Evolutionary conservation across 106 monocot genomes (phyloP).

Genomic region (Amphibolis antarctica): DNA sequence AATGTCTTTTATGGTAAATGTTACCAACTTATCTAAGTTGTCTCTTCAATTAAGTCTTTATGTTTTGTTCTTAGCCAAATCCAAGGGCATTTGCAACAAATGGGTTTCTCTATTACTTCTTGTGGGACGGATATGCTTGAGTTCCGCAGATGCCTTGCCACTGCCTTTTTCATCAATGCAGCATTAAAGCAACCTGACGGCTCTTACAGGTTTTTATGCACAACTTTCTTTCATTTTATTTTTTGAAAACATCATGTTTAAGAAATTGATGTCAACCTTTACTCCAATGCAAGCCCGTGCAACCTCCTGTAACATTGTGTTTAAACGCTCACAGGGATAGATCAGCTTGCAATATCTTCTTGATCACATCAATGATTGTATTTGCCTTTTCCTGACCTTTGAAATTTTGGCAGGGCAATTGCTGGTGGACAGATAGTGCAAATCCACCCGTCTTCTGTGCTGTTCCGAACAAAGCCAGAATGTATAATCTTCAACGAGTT

Average conservation of each 20-base stretch:
- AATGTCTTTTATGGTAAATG: too few species aligned
- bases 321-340: too few species aligned
- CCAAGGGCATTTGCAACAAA: slow-evolving; percentile 54
- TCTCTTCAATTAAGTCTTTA: not conserved
- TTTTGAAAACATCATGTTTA: not conserved
- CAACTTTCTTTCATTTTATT: not conserved
- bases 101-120: slow-evolving; percentile 52
- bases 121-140: slow-evolving; percentile 83
- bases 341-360: not conserved
- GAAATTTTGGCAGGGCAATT: slow-evolving; percentile 40
- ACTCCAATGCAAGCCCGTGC: too few species aligned
- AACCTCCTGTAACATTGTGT: too few species aligned
- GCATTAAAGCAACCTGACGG: slow-evolving; percentile 85
- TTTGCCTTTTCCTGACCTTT: not conserved
- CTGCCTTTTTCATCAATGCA: slow-evolving; percentile 87
- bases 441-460: slow-evolving; percentile 86
- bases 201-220: slow-evolving; percentile 52
- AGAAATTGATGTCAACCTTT: not conserved
- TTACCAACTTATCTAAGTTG: not conserved
- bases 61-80: slow-evolving; percentile 62
- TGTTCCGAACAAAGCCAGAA: slow-evolving; percentile 54
- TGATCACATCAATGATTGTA: not conserved
- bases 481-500: slow-evolving; percentile 85
- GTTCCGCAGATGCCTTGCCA: slow-evolving; percentile 74
- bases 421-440: slow-evolving; percentile 57